Evolutionary conservation across 768 basidiomycete species (phyloP), one percentile per base, ranked within the genome.

Genomic region (Daedaleopsis nitida): DNA sequence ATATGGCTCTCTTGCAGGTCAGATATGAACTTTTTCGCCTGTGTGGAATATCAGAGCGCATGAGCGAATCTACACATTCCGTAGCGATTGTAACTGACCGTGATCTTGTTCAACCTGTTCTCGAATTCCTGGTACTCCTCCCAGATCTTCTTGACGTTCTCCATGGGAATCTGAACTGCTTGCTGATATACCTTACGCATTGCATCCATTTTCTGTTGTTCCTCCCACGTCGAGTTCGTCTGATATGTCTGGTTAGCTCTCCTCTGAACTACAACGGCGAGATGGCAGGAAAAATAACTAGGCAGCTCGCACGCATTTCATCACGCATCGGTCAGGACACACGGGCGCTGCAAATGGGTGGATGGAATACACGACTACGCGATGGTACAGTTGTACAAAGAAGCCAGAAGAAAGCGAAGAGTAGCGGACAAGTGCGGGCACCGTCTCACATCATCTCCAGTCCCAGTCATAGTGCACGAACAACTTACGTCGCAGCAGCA

Each of bases 1-100:
- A 98, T 96, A 72, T 98, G 91, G 2, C 89, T 85, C 7, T 94
- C 92, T 2, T 92, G 91, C n/a, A 93, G 82, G 74, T 98, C 96
- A 57, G 86, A 81, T 78, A 98, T 87, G 75, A 98, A 96, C 71
- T 98, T 97, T 74, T 98, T 98, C 14, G 96, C 95, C 88, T 89
- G 64, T 13, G 21, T 43, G 12, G 9, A 32, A 44, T 23, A n/a
- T 11, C 17, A n/a, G n/a, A n/a, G n/a, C n/a, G n/a, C 13, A 45
- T 50, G 56, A 57, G 24, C 23, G 21, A 13, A 8, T 11, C 7
- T 7, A 9, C 9, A 39, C 43, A 21, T 9, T 55, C 47, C 24
- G 49, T 51, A 19, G 57, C 8, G 14, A 34, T 8, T 11, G 38
- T 35, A 5, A 54, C 83, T 59, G 44, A 84, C 87, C 37, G 95